These are phyloP conservation scores for Bipolaris sorokiniana DNA, from an alignment of 2,329 filamentous ascomycete species.

Conservation along the genomic window DNA sequence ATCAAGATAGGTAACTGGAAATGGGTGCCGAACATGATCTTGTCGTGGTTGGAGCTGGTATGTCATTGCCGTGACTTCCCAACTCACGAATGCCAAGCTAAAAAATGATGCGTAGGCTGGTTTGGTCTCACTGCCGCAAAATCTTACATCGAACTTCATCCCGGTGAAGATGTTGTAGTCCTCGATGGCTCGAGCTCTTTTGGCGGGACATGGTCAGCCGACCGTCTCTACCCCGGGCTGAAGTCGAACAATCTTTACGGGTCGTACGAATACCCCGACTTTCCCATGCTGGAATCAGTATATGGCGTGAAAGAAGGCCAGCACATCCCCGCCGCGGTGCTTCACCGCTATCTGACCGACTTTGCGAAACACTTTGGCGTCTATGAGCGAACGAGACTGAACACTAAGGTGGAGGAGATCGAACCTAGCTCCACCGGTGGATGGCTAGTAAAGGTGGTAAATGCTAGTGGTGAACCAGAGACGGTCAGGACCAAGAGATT, in stretches of 20 bases:
- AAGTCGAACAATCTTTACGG: neutral
- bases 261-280: neutral
- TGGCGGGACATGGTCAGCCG: neutral
- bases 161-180: neutral
- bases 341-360: neutral
- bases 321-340: neutral
- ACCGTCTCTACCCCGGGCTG: neutral
- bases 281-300: neutral
- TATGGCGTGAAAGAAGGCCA: neutral
- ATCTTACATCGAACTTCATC: neutral
- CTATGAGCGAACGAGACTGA: neutral
- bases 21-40: neutral
- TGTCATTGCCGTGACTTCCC: neutral
- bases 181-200: neutral
- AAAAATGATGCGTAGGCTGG: neutral
- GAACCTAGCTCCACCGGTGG: neutral
- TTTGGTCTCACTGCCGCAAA: neutral
- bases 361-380: neutral
- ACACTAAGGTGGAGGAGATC: neutral
- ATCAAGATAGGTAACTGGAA: neutral
- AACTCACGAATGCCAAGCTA: neutral
- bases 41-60: neutral
- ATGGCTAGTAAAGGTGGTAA: neutral
- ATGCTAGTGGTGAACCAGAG: neutral
- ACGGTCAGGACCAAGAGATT: neutral